Percentiles rank a stretch among this genome's conserved stretches.
Evolutionary conservation across 2,329 filamentous ascomycete genomes (phyloP).

Genomic region (Mycogone perniciosa): DNA sequence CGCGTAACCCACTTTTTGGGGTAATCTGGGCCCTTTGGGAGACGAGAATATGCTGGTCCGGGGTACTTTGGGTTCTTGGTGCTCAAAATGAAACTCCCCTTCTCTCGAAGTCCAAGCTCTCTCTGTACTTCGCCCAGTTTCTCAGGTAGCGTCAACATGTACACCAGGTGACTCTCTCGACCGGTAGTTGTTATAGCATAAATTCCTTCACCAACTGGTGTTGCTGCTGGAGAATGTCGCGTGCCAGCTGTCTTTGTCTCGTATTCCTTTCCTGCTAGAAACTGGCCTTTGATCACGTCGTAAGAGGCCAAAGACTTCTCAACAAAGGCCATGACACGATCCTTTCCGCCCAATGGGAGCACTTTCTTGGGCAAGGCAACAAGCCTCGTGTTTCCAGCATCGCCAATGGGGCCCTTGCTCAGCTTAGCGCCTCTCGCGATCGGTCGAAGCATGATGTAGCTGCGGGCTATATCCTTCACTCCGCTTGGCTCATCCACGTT

Average conservation of each 20-base stretch:
- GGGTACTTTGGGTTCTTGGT: slow-evolving; percentile 72
- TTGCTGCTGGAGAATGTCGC: slow-evolving; percentile 61
- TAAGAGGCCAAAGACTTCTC: slow-evolving; percentile 65
- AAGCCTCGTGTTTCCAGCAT: slow-evolving; percentile 59
- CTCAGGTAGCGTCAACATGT: slow-evolving; percentile 68
- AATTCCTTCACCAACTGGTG: slow-evolving; percentile 75
- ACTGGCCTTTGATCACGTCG: slow-evolving; percentile 63
- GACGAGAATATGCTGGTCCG: slow-evolving; percentile 55
- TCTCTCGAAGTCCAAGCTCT: slow-evolving; percentile 63
- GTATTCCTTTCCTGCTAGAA: slow-evolving; percentile 62
- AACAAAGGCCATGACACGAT: slow-evolving; percentile 76
- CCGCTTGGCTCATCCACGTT: slow-evolving; percentile 62
- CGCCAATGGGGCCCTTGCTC: slow-evolving; percentile 41
- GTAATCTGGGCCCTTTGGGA: slow-evolving; percentile 63
- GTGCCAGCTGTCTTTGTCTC: slow-evolving; percentile 69
- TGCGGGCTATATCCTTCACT: slow-evolving; percentile 68
- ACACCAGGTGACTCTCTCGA: slow-evolving; percentile 68
- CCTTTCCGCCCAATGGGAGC: slow-evolving; percentile 60
- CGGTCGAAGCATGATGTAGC: slow-evolving; percentile 72
- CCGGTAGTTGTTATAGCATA: slow-evolving; percentile 73
- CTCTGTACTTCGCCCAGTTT: slow-evolving; percentile 65
- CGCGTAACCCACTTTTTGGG: slow-evolving; percentile 53
- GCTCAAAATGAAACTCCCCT: slow-evolving; percentile 68
- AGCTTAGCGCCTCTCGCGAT: slow-evolving; percentile 60
- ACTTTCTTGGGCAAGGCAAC: slow-evolving; percentile 80